Percentiles rank a stretch among this genome's conserved stretches.
These are phyloP conservation scores for Allantophomopsis lycopodina DNA, from an alignment of 2,329 filamentous ascomycete species.

Conservation along the genomic window DNA sequence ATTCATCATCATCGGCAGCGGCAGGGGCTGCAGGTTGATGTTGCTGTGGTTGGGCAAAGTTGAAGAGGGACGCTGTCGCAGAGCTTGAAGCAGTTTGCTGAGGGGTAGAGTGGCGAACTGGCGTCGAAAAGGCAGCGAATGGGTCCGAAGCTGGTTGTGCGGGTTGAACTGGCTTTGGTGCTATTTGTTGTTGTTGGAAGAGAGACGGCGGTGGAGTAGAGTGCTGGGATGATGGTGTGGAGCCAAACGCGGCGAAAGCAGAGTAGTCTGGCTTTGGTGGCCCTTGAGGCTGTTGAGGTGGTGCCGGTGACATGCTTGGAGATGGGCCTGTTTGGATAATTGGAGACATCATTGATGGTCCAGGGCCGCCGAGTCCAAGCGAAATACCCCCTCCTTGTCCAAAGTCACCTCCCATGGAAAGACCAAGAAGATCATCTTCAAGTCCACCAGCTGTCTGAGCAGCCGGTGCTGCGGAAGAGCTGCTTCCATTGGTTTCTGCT, in stretches of 20 bases:
- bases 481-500: conserved; percentile 39
- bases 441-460: conserved; percentile 41
- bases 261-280: conserved; percentile 25
- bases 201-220: conserved; percentile 36
- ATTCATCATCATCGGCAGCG: conserved; percentile 68
- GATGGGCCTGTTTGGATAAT: conserved; percentile 42
- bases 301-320: conserved; percentile 20
- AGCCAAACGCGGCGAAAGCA: conserved; percentile 39
- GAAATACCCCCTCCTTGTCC: conserved; percentile 72
- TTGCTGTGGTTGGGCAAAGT: conserved; percentile 22
- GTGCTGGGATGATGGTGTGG: conserved; percentile 34
- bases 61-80: conserved; percentile 28
- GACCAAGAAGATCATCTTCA: conserved; percentile 80
- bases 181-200: conserved; percentile 25
- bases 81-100: conserved; percentile 41
- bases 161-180: conserved; percentile 17
- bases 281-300: conserved; percentile 6
- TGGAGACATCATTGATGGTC: conserved; percentile 47
- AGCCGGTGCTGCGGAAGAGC: conserved; percentile 24
- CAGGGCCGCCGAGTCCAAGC: conserved; percentile 62
- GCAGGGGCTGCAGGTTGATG: conserved; percentile 16
- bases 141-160: conserved; percentile 38
- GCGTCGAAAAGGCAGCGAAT: conserved; percentile 34
- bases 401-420: conserved; percentile 60
- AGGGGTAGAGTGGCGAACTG: conserved; percentile 26